Evolutionary conservation across 768 basidiomycete genomes (phyloP).

Genomic region (Cystofilobasidium bisporidii): DNA sequence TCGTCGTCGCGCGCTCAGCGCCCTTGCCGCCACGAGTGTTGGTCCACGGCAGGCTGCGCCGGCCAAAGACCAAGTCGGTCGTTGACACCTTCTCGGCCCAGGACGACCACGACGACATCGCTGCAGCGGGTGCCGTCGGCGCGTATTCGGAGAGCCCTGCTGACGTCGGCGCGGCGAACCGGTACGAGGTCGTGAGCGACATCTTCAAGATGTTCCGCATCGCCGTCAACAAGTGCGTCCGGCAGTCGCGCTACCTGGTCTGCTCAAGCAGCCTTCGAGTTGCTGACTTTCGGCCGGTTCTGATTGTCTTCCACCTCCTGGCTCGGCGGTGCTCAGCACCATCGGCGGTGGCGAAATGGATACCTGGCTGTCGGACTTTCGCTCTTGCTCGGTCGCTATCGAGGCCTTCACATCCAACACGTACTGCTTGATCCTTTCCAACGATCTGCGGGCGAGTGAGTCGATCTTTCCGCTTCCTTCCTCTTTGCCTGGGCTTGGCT

Average conservation of each 20-base stretch:
- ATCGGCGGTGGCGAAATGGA: slow-evolving; percentile 6
- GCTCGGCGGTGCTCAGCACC: neutral
- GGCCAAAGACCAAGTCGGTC: slow-evolving; percentile 14
- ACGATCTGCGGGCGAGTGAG: slow-evolving; percentile 22
- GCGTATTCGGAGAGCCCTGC: slow-evolving; percentile 34
- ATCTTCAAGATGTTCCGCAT: slow-evolving; percentile 80
- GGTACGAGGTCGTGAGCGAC: slow-evolving; percentile 52
- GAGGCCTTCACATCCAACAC: slow-evolving; percentile 21
- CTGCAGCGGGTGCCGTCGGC: slow-evolving; percentile 29
- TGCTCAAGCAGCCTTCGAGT: too few species aligned
- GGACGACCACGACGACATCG: slow-evolving; percentile 23
- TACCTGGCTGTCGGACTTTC: slow-evolving; percentile 24
- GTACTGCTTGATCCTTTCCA: slow-evolving; percentile 26
- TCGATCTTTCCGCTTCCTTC: neutral
- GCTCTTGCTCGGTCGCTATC: slow-evolving; percentile 25
- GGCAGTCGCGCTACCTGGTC: too few species aligned
- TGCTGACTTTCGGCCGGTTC: too few species aligned
- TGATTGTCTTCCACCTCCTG: neutral
- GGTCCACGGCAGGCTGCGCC: slow-evolving; percentile 10
- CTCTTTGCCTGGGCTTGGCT: neutral
- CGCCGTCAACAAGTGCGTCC: slow-evolving; percentile 14
- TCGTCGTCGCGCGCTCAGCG: slow-evolving; percentile 63
- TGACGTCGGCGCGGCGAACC: slow-evolving; percentile 35
- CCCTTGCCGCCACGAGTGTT: slow-evolving; percentile 15
- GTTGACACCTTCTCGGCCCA: neutral